Evolutionary conservation across 805 yeast genomes (phyloP).

Genomic region (Kodamaea jinghongensis): DNA sequence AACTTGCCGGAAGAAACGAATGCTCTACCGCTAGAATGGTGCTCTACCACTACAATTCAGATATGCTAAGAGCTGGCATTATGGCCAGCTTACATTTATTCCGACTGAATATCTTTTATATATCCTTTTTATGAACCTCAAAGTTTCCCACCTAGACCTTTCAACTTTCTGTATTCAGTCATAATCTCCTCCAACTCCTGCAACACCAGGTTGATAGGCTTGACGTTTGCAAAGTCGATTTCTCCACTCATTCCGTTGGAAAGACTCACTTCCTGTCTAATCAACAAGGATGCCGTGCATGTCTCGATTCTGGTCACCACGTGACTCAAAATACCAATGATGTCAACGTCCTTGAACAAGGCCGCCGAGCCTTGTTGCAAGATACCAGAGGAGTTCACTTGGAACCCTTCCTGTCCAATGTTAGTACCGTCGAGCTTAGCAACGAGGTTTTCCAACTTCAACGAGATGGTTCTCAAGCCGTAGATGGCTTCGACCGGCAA

Average conservation of each 20-base stretch:
- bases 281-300: conserved; percentile 37
- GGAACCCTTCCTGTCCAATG: conserved; percentile 25
- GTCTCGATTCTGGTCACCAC: conserved; percentile 68
- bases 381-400: conserved; percentile 23
- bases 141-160: neutral
- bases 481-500: conserved; percentile 45
- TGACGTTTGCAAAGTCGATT: conserved; percentile 18
- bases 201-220: conserved; percentile 23
- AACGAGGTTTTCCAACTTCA: conserved; percentile 58
- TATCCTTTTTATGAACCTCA: neutral
- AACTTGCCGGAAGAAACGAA: no score
- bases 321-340: conserved; percentile 58
- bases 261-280: conserved; percentile 32
- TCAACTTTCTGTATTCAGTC: conserved; percentile 2
- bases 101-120: neutral
- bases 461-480: conserved; percentile 51
- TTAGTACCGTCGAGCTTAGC: conserved; percentile 48
- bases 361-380: conserved; percentile 18
- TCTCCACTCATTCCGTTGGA: conserved; percentile 22
- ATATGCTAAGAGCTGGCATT: no score
- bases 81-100: no score
- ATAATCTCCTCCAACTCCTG: conserved; percentile 20
- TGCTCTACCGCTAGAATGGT: no score
- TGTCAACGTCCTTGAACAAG: conserved; percentile 37
- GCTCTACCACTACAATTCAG: no score